Percentiles rank a stretch among this genome's conserved stretches.
Conservation (phyloP, 2,329 filamentous ascomycete genomes). For the Botrytis porri region DNA sequence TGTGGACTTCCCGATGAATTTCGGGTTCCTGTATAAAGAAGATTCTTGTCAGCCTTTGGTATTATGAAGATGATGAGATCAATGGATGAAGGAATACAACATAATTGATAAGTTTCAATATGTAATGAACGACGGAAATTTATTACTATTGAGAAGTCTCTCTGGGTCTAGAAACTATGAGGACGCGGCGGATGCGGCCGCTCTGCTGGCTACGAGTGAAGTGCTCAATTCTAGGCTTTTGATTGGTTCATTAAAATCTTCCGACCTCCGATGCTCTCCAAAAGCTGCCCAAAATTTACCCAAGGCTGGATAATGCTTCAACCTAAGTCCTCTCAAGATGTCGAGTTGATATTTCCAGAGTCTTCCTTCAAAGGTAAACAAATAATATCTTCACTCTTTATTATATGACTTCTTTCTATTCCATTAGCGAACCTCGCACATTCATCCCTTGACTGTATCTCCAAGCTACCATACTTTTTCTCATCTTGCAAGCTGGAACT, state of each 20-base stretch:
- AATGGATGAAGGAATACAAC: neutral
- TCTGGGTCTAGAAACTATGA: neutral
- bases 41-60: neutral
- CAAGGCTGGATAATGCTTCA: neutral
- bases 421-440: neutral
- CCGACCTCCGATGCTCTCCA: constrained; percentile 14
- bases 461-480: neutral
- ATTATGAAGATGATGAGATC: neutral
- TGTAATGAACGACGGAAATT: neutral
- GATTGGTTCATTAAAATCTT: neutral
- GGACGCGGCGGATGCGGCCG: neutral
- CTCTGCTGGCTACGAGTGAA: neutral
- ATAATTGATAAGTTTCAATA: neutral
- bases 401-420: neutral
- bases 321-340: neutral
- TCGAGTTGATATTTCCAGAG: neutral
- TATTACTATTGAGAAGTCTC: neutral
- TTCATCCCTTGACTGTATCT: neutral
- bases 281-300: constrained; percentile 12
- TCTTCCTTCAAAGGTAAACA: neutral
- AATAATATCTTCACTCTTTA: neutral
- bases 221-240: neutral
- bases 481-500: neutral
- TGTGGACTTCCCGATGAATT: constrained; percentile 1
- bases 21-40: neutral